phyloP scores from a whole-genome alignment of 2,329 filamentous ascomycete genomes.

The Neoscytalidium dimidiatum region DNA sequence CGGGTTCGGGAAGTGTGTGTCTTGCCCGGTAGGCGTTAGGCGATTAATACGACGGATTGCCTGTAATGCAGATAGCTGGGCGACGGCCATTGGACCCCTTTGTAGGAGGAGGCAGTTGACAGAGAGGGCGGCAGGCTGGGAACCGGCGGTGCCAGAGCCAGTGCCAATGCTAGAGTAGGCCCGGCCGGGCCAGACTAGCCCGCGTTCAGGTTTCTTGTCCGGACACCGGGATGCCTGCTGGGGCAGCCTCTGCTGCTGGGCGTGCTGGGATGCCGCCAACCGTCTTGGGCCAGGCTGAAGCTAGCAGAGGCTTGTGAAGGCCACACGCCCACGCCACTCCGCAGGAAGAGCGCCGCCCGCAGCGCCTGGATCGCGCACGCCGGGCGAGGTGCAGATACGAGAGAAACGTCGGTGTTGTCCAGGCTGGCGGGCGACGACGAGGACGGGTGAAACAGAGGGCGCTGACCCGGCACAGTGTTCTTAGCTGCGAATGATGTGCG shows the following conservation, averaged over 20 bases:
- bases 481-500: conserved; percentile 1
- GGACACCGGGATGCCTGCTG: not conserved
- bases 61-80: not conserved
- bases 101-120: not conserved
- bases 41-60: not conserved
- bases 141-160: no score
- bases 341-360: not conserved
- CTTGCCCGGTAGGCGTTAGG: not conserved
- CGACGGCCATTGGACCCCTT: not conserved
- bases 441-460: not conserved
- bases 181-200: not conserved
- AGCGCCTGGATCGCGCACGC: not conserved
- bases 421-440: not conserved
- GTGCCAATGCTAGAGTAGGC: no score
- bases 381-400: conserved; percentile 3
- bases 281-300: not conserved
- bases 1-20: not conserved
- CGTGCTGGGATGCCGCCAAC: not conserved
- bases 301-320: not conserved
- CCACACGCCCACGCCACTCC: not conserved
- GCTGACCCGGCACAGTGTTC: conserved; percentile 1
- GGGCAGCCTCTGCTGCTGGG: not conserved
- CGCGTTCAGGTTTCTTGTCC: not conserved
- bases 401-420: not conserved
- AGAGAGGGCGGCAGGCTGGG: not conserved